Conservation (phyloP, 1,284 basidiomycete species). For the Mycocalia duriaeana region DNA sequence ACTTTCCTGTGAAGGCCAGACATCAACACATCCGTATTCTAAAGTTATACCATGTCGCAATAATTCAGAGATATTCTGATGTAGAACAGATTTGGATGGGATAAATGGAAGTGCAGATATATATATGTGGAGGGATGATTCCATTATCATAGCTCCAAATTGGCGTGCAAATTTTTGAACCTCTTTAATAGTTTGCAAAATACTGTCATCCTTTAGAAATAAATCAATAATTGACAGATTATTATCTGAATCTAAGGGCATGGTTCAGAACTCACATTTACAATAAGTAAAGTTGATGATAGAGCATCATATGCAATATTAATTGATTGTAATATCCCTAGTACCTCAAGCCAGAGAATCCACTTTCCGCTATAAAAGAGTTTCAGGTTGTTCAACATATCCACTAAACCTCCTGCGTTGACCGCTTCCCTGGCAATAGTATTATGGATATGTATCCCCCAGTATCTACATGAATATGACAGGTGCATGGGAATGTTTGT, state of each 20-base stretch:
- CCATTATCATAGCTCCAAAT: slow-evolving; percentile 3
- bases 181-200: not conserved
- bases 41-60: not conserved
- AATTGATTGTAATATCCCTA: not conserved
- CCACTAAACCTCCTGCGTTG: not conserved
- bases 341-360: not conserved
- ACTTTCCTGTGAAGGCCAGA: not conserved
- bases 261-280: not conserved
- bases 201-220: not conserved
- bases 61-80: not conserved
- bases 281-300: not conserved
- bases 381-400: not conserved
- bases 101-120: slow-evolving; percentile 14
- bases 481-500: slow-evolving; percentile 15
- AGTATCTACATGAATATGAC: slow-evolving; percentile 20
- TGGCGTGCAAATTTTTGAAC: not conserved
- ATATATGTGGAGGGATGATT: slow-evolving; percentile 12
- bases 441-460: slow-evolving; percentile 17
- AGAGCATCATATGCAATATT: not conserved
- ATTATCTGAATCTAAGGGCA: not conserved
- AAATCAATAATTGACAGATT: not conserved
- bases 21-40: not conserved
- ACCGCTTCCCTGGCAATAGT: not conserved
- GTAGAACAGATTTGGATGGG: slow-evolving; percentile 2
- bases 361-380: not conserved